Base-by-base conservation (phyloP, 805 yeast species). In the Yamadazyma olivae region DNA sequence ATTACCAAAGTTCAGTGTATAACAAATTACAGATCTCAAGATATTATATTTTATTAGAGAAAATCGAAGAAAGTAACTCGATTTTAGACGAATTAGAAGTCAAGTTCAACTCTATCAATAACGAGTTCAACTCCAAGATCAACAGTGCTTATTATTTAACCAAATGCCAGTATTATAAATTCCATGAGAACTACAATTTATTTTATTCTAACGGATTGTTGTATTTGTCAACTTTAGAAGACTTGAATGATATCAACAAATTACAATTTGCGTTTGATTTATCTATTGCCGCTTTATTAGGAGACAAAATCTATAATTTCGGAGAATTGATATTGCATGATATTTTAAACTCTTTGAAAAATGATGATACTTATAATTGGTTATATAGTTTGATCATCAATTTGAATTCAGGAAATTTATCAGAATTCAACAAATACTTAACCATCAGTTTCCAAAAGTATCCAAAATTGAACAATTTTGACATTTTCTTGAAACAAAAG, bases 251-350 rank as follows among this genome's bases (percentile, higher is more conserved):
- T 14, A 65, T 61, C 22, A 62, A 59, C 29, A 42, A 47, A 35
- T 57, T 68, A 37, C 85, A 87, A 2, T 50, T 67, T 35, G 64
- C 71, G 43, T 79, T 80, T 51, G 95, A 91, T 47, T 75, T 91
- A 48, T 75, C 91, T 41, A 71, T 88, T 30, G 81, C 95, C 21
- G 98, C 97, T 0, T 67, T 93, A 41, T 71, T 91, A 49, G 98
- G 97, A 32, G 95, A 89, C 54, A 81, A 77, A 52, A 86, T 91
- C 49, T 93, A 88, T 70, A 93, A 91, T 65, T 93, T 93, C 61
- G 98, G 98, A 34, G 99, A 93, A 64, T 75, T 93, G 44, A 74
- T 93, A 42, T 79, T 89, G 57, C 98, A 91, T 61, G 95, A 93
- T 29, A 79, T 91, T 31, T 74, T 89, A 59, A 56, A 66, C 27